Percentiles rank a stretch among this genome's conserved stretches.
phyloP scores from a whole-genome alignment of 768 basidiomycete genomes.

The Dioszegia crocea region DNA sequence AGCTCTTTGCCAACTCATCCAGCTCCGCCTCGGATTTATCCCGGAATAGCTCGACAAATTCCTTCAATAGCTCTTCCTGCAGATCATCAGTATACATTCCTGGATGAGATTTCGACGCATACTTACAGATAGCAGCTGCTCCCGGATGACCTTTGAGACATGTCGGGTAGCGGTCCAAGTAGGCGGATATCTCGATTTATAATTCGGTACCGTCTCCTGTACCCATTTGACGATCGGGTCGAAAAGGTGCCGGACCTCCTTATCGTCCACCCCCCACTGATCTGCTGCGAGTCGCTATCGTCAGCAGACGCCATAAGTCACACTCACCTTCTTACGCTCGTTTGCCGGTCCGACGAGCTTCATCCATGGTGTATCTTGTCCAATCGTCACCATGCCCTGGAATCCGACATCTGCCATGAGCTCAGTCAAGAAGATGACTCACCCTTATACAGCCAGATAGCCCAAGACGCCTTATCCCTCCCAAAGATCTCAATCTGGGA shows the following conservation, averaged over 20 bases:
- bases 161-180: constrained; percentile 8
- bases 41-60: constrained; percentile 51
- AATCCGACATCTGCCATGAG: constrained; percentile 46
- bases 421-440: background rate
- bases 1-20: constrained; percentile 70
- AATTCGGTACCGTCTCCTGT: constrained; percentile 30
- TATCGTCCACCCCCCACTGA: constrained; percentile 70
- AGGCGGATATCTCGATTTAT: constrained; percentile 48
- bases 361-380: constrained; percentile 68
- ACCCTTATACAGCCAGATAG: constrained; percentile 78
- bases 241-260: constrained; percentile 59
- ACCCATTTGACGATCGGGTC: constrained; percentile 61
- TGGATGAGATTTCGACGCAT: constrained; percentile 32
- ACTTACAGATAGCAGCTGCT: constrained; percentile 63
- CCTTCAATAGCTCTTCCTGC: constrained; percentile 41
- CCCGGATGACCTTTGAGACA: constrained; percentile 57
- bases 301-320: background rate
- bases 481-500: constrained; percentile 72
- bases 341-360: constrained; percentile 65
- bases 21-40: constrained; percentile 55
- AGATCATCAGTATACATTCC: background rate
- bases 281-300: constrained; percentile 56
- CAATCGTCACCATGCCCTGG: constrained; percentile 76
- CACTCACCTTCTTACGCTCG: constrained; percentile 62
- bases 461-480: constrained; percentile 59